Conservation (phyloP, 306 rosid genomes). For the Medicago ruthenica region DNA sequence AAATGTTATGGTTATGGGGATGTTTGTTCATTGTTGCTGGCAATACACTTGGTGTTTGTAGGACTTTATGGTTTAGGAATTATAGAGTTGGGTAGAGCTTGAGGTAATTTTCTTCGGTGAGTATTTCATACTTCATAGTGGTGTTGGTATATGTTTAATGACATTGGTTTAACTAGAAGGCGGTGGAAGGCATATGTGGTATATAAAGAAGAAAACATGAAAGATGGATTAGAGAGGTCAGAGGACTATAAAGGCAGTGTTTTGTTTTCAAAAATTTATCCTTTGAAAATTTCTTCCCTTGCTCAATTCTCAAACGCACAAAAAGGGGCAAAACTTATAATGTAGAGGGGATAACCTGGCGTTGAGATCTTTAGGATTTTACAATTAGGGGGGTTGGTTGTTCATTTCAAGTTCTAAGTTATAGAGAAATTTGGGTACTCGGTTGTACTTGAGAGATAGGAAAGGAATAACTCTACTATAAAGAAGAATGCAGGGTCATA, state of each 20-base stretch:
- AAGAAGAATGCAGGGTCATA: neutral
- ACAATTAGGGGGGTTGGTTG: neutral
- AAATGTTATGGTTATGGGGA: neutral
- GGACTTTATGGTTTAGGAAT: neutral
- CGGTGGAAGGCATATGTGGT: too few species aligned
- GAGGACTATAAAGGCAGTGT: too few species aligned
- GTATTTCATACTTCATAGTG: too few species aligned
- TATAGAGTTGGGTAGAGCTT: neutral
- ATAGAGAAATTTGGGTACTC: neutral
- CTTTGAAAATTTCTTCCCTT: too few species aligned
- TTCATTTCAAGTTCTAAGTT: neutral
- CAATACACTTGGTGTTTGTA: neutral
- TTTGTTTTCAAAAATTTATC: too few species aligned
- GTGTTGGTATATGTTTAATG: too few species aligned
- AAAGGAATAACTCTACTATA: neutral
- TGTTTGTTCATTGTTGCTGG: neutral
- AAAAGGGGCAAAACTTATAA: too few species aligned
- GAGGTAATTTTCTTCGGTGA: too few species aligned
- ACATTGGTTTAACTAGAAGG: too few species aligned
- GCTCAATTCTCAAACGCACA: neutral
- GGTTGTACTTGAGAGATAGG: neutral
- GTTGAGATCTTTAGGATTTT: neutral
- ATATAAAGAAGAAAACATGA: too few species aligned
- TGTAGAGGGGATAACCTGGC: neutral
- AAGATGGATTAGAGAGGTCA: too few species aligned